A percentile compares a stretch with the other conserved stretches of the same genome.
These are phyloP conservation scores for Calophaca sinica DNA, from an alignment of 306 rosid species.

Conservation along the genomic window DNA sequence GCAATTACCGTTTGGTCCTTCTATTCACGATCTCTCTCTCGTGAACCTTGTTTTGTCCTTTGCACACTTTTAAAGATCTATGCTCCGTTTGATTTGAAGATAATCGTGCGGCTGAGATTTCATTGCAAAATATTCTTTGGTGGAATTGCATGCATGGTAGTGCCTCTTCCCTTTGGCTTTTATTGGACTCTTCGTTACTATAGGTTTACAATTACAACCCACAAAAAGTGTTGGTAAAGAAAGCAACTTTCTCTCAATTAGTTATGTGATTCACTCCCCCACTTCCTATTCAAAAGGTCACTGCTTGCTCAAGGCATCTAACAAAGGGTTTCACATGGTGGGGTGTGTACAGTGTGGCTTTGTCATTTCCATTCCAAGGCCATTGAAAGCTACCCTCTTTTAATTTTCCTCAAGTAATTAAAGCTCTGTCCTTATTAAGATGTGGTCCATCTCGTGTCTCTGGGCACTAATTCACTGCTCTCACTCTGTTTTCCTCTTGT, in stretches of 20 bases:
- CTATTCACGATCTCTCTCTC: conserved; percentile 34
- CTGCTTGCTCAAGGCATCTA: conserved; percentile 64
- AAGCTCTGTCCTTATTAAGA: conserved; percentile 45
- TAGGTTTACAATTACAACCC: conserved; percentile 9
- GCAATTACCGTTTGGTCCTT: conserved; percentile 43
- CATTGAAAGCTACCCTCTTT: conserved; percentile 52
- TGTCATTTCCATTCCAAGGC: conserved; percentile 53
- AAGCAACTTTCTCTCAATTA: conserved; percentile 46
- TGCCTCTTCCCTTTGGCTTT: conserved; percentile 36
- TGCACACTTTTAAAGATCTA: background rate
- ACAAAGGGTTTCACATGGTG: conserved; percentile 74
- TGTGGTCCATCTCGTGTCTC: conserved; percentile 44
- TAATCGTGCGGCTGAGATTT: conserved; percentile 31
- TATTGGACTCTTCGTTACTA: conserved; percentile 38
- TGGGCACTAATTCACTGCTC: conserved; percentile 27
- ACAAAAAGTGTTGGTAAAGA: conserved; percentile 51
- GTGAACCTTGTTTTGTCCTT: conserved; percentile 44
- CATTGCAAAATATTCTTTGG: background rate
- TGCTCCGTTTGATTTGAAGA: conserved; percentile 1
- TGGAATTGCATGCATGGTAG: conserved; percentile 40
- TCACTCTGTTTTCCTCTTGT: conserved; percentile 37
- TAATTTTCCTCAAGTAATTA: conserved; percentile 50
- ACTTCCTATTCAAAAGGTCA: conserved; percentile 46
- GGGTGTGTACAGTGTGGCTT: conserved; percentile 49
- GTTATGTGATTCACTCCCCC: conserved; percentile 52